phyloP scores from a whole-genome alignment of 768 basidiomycete species.

The Candolleomyces aberdarensis region DNA sequence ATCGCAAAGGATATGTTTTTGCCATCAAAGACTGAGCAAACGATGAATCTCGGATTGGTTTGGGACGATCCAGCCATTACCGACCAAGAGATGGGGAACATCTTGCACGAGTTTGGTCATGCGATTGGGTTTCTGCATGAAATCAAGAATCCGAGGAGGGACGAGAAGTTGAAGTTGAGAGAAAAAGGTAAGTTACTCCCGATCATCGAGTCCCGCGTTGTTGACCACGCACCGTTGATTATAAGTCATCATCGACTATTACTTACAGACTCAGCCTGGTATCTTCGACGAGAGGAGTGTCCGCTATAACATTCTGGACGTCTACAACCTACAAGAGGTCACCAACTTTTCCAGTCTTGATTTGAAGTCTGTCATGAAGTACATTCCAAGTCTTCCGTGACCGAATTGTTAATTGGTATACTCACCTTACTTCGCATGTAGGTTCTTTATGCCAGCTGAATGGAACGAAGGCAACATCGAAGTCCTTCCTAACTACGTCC shows the following conservation, averaged over 20 bases:
- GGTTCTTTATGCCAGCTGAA: slow-evolving; percentile 16
- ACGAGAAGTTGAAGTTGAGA: slow-evolving; percentile 8
- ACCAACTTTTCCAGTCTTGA: slow-evolving; percentile 13
- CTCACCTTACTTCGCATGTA: not conserved
- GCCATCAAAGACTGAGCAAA: not conserved
- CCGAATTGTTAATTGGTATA: not conserved
- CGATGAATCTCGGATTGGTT: slow-evolving; percentile 15
- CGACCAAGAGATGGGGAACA: slow-evolving; percentile 10
- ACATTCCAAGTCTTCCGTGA: not conserved
- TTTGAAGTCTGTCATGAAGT: slow-evolving; percentile 17
- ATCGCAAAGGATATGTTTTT: slow-evolving; percentile 5
- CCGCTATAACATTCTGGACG: slow-evolving; percentile 9
- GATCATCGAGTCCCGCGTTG: not conserved
- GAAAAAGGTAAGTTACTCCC: slow-evolving; percentile 6
- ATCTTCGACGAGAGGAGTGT: slow-evolving; percentile 5
- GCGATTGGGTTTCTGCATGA: slow-evolving; percentile 14
- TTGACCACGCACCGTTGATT: not conserved
- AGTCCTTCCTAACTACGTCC: slow-evolving; percentile 12
- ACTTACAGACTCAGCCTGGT: not conserved
- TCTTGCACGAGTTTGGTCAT: slow-evolving; percentile 18
- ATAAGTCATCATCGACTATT: not conserved
- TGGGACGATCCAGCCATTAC: not conserved
- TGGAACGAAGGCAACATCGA: slow-evolving; percentile 8
- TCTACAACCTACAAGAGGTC: slow-evolving; percentile 9
- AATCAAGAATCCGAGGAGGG: slow-evolving; percentile 12